Evolutionary conservation across 371 early-diverging fungal genomes (phyloP).

Genomic region (Mucor circinelloides): DNA sequence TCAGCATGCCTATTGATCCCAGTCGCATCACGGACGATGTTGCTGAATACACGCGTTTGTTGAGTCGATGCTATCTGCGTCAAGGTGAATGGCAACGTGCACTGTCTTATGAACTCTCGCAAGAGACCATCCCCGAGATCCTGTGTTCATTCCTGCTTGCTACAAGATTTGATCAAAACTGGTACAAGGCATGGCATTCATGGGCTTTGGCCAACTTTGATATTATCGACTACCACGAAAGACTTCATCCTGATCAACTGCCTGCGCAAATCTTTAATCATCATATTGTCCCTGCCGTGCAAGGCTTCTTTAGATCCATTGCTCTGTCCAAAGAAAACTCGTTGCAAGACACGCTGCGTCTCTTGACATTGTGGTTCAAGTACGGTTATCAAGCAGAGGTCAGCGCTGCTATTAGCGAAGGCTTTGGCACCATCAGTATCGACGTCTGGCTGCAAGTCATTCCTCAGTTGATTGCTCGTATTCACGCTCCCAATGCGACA

Average conservation of each 20-base stretch:
- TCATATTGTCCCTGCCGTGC: constrained; percentile 72
- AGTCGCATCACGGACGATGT: constrained; percentile 55
- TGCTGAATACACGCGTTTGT: constrained; percentile 58
- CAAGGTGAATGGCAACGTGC: constrained; percentile 93
- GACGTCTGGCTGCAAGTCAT: constrained; percentile 99
- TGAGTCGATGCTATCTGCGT: constrained; percentile 92
- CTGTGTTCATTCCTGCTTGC: constrained; percentile 85
- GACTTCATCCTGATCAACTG: constrained; percentile 54
- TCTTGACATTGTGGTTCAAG: constrained; percentile 97
- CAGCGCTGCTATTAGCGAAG: constrained; percentile 83
- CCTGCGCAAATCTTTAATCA: constrained; percentile 59
- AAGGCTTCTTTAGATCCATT: constrained; percentile 94
- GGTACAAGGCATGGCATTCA: constrained; percentile 99
- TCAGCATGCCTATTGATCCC: constrained; percentile 55
- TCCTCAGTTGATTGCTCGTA: constrained; percentile 97
- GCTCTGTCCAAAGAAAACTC: constrained; percentile 90
- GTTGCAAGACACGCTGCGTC: constrained; percentile 93
- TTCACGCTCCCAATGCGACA: constrained; percentile 83
- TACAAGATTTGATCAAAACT: constrained; percentile 89
- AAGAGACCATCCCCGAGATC: constrained; percentile 80
- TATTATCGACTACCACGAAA: constrained; percentile 79
- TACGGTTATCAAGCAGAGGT: constrained; percentile 92
- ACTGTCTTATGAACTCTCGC: constrained; percentile 76
- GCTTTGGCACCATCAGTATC: constrained; percentile 88
- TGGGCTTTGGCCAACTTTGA: constrained; percentile 97